Conservation (phyloP, 371 early-diverging fungal genomes). For the Zychaea mexicana region DNA sequence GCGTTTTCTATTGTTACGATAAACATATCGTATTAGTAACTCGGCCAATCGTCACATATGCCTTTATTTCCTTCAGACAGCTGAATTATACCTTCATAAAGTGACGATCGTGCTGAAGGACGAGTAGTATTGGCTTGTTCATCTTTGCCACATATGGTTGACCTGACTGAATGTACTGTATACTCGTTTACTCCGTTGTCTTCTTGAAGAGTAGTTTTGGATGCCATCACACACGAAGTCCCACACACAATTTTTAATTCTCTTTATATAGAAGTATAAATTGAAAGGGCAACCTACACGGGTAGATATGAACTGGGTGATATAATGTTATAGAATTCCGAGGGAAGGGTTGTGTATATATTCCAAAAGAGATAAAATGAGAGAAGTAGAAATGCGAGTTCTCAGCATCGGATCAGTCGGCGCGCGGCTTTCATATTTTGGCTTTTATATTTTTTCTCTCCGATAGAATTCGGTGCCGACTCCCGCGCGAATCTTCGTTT, state of each 20-base stretch:
- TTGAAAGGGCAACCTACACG: conserved; percentile 13
- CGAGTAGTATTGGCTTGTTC: not conserved
- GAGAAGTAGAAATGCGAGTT: not conserved
- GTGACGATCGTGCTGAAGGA: not conserved
- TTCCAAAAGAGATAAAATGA: conserved; percentile 4
- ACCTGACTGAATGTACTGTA: conserved; percentile 19
- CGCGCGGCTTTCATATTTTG: not conserved
- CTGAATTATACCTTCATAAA: not conserved
- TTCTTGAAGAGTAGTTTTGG: conserved; percentile 9
- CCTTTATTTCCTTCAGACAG: no score
- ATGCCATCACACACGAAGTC: not conserved
- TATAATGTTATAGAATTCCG: no score
- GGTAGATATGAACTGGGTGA: not conserved
- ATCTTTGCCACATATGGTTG: conserved; percentile 4
- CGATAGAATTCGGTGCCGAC: not conserved
- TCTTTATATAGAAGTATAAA: conserved; percentile 4
- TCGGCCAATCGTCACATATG: no score
- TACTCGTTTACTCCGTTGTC: conserved; percentile 26
- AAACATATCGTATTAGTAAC: no score
- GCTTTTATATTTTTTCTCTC: not conserved
- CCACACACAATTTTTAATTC: not conserved
- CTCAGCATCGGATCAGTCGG: conserved; percentile 4
- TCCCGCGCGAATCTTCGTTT: not conserved
- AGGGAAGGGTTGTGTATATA: not conserved
- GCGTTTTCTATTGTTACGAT: not conserved